phyloP scores from a whole-genome alignment of 768 basidiomycete genomes.

The Kwoniella sp. region DNA sequence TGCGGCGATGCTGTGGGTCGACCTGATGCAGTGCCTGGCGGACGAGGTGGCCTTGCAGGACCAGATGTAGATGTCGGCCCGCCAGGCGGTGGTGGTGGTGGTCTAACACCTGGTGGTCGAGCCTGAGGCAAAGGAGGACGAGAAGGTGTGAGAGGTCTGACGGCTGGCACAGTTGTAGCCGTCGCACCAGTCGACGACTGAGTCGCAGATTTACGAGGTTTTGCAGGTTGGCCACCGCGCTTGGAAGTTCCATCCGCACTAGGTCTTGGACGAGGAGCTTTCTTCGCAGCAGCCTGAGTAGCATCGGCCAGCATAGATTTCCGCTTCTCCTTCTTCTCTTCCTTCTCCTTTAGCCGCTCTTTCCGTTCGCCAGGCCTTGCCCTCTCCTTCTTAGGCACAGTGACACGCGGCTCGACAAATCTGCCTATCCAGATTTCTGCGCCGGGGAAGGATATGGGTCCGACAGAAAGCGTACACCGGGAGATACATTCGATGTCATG shows the following conservation, averaged over 20 bases:
- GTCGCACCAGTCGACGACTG: neutral
- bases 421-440: constrained; percentile 51
- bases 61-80: neutral
- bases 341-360: neutral
- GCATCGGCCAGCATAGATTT: constrained; percentile 6
- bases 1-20: constrained; percentile 20
- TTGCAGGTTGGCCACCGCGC: neutral
- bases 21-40: neutral
- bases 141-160: neutral
- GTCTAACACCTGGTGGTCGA: constrained; percentile 2
- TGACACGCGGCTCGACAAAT: constrained; percentile 42
- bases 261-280: constrained; percentile 8
- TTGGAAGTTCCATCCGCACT: neutral
- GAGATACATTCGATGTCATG: constrained; percentile 50
- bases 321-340: constrained; percentile 16
- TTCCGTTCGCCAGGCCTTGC: constrained; percentile 23
- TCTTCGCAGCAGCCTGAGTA: neutral
- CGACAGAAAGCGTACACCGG: constrained; percentile 39
- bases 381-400: constrained; percentile 21
- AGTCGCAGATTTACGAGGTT: neutral
- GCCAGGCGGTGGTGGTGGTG: neutral
- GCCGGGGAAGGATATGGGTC: constrained; percentile 45
- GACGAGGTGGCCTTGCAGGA: constrained; percentile 4
- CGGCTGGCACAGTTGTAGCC: neutral
- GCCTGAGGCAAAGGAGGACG: neutral